Conservation (phyloP, 331 rosid genomes). For the Quercus lobata region DNA sequence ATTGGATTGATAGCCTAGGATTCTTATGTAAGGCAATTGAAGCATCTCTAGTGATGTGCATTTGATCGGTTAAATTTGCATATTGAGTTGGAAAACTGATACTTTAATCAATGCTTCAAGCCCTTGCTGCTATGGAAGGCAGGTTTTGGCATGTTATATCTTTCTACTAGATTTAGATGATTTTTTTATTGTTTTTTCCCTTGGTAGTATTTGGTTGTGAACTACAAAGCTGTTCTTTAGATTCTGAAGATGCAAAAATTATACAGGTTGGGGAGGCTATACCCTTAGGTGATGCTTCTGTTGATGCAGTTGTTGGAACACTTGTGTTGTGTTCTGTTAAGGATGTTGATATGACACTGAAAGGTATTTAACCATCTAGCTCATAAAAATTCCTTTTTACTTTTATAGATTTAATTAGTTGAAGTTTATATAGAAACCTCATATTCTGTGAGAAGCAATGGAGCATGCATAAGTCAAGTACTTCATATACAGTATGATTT, state of each 20-base stretch:
- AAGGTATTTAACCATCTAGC: slow-evolving; percentile 41
- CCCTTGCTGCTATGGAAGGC: neutral
- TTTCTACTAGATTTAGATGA: neutral
- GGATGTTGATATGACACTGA: slow-evolving; percentile 63
- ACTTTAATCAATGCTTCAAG: neutral
- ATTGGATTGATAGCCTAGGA: neutral
- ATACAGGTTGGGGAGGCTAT: slow-evolving; percentile 81
- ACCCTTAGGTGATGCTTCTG: slow-evolving; percentile 81
- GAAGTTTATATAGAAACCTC: neutral
- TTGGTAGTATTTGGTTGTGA: neutral
- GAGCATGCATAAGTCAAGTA: neutral
- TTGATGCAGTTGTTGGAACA: slow-evolving; percentile 92
- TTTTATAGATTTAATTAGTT: neutral
- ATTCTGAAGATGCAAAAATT: slow-evolving; percentile 7
- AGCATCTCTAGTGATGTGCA: neutral
- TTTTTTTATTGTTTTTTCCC: neutral
- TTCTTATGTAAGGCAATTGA: neutral
- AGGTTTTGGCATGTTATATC: neutral
- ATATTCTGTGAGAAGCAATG: neutral
- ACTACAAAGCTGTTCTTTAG: slow-evolving; percentile 3
- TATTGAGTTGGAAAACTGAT: neutral
- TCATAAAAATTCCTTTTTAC: neutral
- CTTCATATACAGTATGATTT: neutral
- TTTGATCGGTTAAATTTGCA: neutral
- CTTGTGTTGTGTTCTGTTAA: slow-evolving; percentile 83